Evolutionary conservation across 140 eudicot genomes (phyloP), one percentile per base, ranked within the genome.

Genomic region (Stevia rebaudiana): DNA sequence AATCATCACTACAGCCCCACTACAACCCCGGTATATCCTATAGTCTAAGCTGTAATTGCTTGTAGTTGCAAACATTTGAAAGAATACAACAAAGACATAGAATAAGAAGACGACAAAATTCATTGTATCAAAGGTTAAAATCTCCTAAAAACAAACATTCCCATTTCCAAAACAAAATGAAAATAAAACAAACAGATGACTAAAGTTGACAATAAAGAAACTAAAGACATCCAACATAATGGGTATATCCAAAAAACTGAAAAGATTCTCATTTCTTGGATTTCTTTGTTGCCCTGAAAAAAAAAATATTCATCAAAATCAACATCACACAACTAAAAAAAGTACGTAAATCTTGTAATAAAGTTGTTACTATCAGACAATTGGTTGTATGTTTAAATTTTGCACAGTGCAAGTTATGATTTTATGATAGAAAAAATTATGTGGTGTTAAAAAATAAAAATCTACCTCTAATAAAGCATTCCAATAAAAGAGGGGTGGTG

Each of bases 231-330:
- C 79, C 79, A 67, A 66, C 63, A 67, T 58, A 36, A 25, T 8
- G 11, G 24, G 42, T 15, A 28, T 41, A 43, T 63, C 63, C 57
- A 63, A 3, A 63, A 25, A 28, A 15, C 55, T 2, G 22, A 49
- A 49, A 23, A 16, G 11, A 21, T 12, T 13, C 69, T 74, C 74
- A 74, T 47, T 74, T 74, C 79, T 66, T 74, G 56, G 74, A 74
- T 74, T 74, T 74, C 79, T 74, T 74, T 13, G 79, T 0, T 11
- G 69, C 69, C 79, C 69, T 67, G 79, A 37, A 67, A 66, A 47
- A 1, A 16, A 0, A 12, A 22, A 30, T n/a, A 31, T 36, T 31
- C 48, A 65, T 56, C 21, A 56, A 23, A 64, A 19, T 43, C 46
- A 43, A 44, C 44, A 53, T 53, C 59, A 1, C 6, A 28, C 0